phyloP scores from a whole-genome alignment of 495 filamentous ascomycete genomes.

The Aspergillus campestris region DNA sequence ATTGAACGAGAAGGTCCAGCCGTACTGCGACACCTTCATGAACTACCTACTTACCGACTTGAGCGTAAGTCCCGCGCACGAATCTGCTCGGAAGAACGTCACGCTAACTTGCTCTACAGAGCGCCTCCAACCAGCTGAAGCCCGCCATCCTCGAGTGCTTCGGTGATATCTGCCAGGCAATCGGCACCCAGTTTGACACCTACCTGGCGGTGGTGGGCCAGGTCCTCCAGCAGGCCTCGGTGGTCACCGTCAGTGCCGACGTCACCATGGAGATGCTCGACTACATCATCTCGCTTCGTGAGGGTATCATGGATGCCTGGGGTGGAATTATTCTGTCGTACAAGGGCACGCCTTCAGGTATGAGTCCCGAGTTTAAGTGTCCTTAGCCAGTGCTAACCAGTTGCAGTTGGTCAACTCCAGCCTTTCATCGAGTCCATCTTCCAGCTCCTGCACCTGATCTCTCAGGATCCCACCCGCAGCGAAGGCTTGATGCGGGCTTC shows the following conservation, averaged over 20 bases:
- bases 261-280: conserved; percentile 85
- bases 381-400: conserved; percentile 17
- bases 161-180: conserved; percentile 94
- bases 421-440: conserved; percentile 84
- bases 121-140: conserved; percentile 89
- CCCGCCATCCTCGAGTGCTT: conserved; percentile 97
- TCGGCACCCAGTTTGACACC: conserved; percentile 82
- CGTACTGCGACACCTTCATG: conserved; percentile 96
- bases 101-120: conserved; percentile 42
- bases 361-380: conserved; percentile 2
- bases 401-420: conserved; percentile 56
- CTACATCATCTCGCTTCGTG: conserved; percentile 86
- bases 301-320: conserved; percentile 99
- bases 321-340: conserved; percentile 89
- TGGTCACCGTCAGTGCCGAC: conserved; percentile 61
- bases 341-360: conserved; percentile 55
- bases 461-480: conserved; percentile 73
- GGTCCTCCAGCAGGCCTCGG: conserved; percentile 86
- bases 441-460: conserved; percentile 73
- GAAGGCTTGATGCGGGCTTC: conserved; percentile 84
- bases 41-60: conserved; percentile 89
- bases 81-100: background rate
- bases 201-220: conserved; percentile 88
- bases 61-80: conserved; percentile 50
- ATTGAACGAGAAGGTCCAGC: conserved; percentile 78